A percentile compares a stretch with the other conserved stretches of the same genome.
phyloP scores from a whole-genome alignment of 768 basidiomycete species.

The Amylocystis lapponica region DNA sequence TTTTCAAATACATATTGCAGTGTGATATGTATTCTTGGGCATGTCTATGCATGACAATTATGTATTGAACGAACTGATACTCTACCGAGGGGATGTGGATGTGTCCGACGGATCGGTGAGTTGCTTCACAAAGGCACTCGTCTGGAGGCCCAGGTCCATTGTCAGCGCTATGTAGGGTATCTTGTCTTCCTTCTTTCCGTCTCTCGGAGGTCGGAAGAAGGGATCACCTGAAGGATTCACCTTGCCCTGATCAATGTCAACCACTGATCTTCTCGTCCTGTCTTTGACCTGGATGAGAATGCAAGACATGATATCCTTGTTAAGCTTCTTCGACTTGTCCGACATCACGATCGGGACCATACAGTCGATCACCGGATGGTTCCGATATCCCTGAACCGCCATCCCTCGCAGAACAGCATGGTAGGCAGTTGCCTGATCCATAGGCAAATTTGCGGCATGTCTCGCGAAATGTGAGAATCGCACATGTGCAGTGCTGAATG shows the following conservation, averaged over 20 bases:
- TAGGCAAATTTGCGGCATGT: constrained; percentile 15
- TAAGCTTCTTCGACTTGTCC: constrained; percentile 4
- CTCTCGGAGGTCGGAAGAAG: constrained; percentile 46
- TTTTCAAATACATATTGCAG: no score
- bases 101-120: no score
- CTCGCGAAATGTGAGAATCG: constrained; percentile 29
- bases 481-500: constrained; percentile 22
- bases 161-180: constrained; percentile 18
- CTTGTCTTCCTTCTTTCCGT: background rate
- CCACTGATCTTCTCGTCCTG: constrained; percentile 49
- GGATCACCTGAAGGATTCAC: constrained; percentile 41
- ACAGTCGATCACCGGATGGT: constrained; percentile 17
- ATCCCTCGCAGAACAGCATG: constrained; percentile 29
- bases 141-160: constrained; percentile 20
- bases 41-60: no score
- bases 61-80: no score
- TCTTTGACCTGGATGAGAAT: constrained; percentile 20
- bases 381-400: constrained; percentile 17
- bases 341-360: constrained; percentile 35
- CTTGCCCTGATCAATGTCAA: constrained; percentile 69
- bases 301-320: constrained; percentile 9
- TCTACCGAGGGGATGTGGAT: no score
- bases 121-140: no score
- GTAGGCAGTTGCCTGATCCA: constrained; percentile 13
- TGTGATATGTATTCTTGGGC: no score